phyloP scores from a whole-genome alignment of 1,284 basidiomycete genomes.

The Exobasidium rhododendri region DNA sequence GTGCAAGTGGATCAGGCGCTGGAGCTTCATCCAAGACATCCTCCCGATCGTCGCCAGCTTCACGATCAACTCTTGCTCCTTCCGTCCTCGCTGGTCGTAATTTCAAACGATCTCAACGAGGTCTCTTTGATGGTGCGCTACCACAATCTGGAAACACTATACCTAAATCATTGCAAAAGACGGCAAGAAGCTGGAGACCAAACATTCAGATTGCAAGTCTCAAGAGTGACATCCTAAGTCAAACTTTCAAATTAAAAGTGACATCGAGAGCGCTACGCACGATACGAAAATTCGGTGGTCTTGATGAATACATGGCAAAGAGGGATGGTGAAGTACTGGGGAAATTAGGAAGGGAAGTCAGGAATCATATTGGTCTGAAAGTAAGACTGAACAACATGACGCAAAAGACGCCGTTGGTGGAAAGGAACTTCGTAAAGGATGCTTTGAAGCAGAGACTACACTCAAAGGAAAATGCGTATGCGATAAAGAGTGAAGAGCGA shows the following conservation, averaged over 20 bases:
- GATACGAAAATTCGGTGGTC: conserved; percentile 47
- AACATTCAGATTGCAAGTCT: conserved; percentile 46
- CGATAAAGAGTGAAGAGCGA: neutral
- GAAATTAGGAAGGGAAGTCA: conserved; percentile 40
- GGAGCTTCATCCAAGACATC: conserved; percentile 42
- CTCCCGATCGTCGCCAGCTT: conserved; percentile 47
- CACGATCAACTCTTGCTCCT: conserved; percentile 28
- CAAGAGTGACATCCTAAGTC: conserved; percentile 32
- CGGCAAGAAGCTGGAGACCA: conserved; percentile 41
- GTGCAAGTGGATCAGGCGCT: conserved; percentile 43
- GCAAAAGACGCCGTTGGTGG: neutral
- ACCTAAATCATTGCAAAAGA: conserved; percentile 52
- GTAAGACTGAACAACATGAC: too few species aligned
- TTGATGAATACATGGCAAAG: conserved; percentile 46
- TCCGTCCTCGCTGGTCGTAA: conserved; percentile 30
- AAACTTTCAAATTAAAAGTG: conserved; percentile 26
- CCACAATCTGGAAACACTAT: conserved; percentile 49
- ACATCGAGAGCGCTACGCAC: conserved; percentile 38
- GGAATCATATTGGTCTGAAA: conserved; percentile 24
- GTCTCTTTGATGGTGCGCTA: conserved; percentile 47
- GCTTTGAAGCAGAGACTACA: neutral
- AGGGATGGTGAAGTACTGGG: conserved; percentile 40
- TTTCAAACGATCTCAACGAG: conserved; percentile 51
- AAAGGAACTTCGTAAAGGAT: neutral
- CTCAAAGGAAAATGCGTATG: neutral